Percentiles rank a stretch among this genome's conserved stretches.
Evolutionary conservation across 192 early-diverging fungal species (phyloP).

Genomic region (Backusella circina): DNA sequence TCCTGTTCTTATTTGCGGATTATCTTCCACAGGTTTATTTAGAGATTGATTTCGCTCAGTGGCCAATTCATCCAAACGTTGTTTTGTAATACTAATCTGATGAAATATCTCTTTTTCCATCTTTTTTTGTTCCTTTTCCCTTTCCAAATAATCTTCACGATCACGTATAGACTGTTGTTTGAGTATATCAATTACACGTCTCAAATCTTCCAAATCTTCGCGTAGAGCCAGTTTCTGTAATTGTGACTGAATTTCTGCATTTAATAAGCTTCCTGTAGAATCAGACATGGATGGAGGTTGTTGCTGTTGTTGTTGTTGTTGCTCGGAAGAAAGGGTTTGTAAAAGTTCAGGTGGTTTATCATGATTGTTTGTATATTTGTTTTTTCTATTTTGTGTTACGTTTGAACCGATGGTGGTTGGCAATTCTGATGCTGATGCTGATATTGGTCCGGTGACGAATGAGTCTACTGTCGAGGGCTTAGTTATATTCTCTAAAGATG

Average conservation of each 20-base stretch:
- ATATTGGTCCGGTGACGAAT: not conserved
- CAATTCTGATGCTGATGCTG: not conserved
- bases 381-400: not conserved
- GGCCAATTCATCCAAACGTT: not conserved
- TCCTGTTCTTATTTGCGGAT: not conserved
- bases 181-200: not conserved
- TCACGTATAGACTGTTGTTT: not conserved
- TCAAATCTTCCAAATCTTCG: not conserved
- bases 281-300: not conserved
- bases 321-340: not conserved
- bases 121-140: not conserved
- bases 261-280: not conserved
- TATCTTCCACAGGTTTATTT: not conserved
- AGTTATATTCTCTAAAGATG: not conserved
- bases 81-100: not conserved
- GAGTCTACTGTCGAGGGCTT: not conserved
- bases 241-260: not conserved
- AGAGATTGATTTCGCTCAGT: not conserved
- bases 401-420: not conserved
- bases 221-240: not conserved
- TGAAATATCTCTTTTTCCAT: not conserved
- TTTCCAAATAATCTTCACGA: not conserved
- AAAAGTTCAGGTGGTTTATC: not conserved
- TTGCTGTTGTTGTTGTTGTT: not conserved
- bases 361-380: not conserved